Evolutionary conservation across 441 rosid genomes (phyloP).

Genomic region (Pelargonium fulgidum): DNA sequence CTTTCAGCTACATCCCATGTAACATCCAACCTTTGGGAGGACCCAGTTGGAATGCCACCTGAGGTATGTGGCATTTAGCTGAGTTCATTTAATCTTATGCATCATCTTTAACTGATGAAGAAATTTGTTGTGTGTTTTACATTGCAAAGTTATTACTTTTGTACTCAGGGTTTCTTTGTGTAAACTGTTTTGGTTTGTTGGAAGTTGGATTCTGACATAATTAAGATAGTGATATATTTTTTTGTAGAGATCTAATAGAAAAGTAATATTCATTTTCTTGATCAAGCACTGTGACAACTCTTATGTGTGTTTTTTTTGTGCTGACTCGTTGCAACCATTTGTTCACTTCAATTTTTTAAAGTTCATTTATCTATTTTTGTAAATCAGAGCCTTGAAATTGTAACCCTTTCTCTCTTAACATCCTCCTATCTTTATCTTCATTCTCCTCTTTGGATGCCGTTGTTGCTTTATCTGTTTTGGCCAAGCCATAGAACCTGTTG

Average conservation of each 20-base stretch:
- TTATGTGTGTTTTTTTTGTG: neutral
- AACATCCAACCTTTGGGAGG: constrained; percentile 37
- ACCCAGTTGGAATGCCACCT: constrained; percentile 85
- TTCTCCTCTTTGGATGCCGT: neutral
- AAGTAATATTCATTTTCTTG: neutral
- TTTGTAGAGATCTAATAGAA: neutral
- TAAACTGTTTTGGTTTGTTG: neutral
- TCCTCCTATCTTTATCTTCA: neutral
- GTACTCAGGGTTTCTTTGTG: neutral
- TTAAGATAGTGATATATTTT: neutral
- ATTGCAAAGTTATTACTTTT: neutral
- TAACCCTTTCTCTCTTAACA: neutral
- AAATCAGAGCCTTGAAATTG: neutral
- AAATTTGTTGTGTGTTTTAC: constrained; percentile 4
- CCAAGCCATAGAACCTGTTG: neutral
- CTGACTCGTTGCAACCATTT: neutral
- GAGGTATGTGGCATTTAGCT: constrained; percentile 49
- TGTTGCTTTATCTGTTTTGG: neutral
- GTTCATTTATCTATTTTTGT: neutral
- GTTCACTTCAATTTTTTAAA: neutral
- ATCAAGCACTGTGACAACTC: neutral
- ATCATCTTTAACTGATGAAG: constrained; percentile 4
- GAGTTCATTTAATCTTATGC: constrained; percentile 4
- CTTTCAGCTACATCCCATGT: constrained; percentile 26
- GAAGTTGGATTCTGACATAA: neutral